phyloP scores from a whole-genome alignment of 2,329 filamentous ascomycete genomes.

The Paraconiothyrium brasiliense region DNA sequence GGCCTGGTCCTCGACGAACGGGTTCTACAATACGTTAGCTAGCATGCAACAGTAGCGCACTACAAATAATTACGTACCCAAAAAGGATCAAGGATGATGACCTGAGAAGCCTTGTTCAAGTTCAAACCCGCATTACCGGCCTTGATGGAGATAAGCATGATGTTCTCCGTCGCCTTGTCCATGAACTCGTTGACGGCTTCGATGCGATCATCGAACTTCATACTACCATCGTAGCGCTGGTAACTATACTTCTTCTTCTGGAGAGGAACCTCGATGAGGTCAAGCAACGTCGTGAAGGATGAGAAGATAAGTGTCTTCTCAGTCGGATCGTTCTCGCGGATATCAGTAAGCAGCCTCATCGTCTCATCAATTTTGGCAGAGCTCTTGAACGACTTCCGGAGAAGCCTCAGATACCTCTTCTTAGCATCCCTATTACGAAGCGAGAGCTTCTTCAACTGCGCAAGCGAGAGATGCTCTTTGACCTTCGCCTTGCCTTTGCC shows the following conservation, averaged over 20 bases:
- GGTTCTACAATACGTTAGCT: constrained; percentile 65
- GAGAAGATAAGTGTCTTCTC: constrained; percentile 86
- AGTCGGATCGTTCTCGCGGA: constrained; percentile 59
- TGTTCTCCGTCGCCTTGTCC: constrained; percentile 65
- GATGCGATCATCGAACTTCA: constrained; percentile 73
- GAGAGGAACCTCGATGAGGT: constrained; percentile 79
- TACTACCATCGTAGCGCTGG: constrained; percentile 79
- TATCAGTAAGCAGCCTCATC: constrained; percentile 68
- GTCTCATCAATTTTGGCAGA: constrained; percentile 80
- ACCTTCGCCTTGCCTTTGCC: constrained; percentile 58
- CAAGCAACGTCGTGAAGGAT: constrained; percentile 81
- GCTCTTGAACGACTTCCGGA: constrained; percentile 74
- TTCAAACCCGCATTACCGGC: constrained; percentile 89
- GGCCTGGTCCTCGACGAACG: constrained; percentile 90
- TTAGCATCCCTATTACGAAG: constrained; percentile 71
- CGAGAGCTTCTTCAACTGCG: constrained; percentile 73
- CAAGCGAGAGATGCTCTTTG: constrained; percentile 59
- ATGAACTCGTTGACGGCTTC: constrained; percentile 74
- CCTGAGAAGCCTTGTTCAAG: constrained; percentile 80
- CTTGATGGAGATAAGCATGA: constrained; percentile 82
- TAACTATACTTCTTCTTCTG: constrained; percentile 66
- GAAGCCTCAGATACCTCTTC: constrained; percentile 73
- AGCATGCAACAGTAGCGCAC: not conserved
- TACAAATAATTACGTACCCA: constrained; percentile 56
- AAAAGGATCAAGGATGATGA: constrained; percentile 92